Percentiles rank a stretch among this genome's conserved stretches.
These are phyloP conservation scores for Phytophthora pini DNA, from an alignment of 352 stramenopile species.

Conservation along the genomic window DNA sequence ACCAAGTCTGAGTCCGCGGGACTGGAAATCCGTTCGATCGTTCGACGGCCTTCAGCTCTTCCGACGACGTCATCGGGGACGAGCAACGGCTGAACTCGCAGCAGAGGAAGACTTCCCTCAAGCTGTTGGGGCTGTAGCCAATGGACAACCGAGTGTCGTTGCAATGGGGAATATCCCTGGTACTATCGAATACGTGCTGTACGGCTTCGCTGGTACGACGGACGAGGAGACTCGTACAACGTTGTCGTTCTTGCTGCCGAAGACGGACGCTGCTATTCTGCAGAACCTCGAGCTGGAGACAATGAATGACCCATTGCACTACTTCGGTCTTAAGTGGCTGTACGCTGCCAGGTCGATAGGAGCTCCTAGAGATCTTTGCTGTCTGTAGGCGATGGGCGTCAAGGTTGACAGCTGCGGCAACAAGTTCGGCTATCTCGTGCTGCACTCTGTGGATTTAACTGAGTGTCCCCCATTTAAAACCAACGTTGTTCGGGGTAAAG, in stretches of 20 bases:
- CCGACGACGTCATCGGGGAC: conserved; percentile 8
- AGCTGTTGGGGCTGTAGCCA: conserved; percentile 1
- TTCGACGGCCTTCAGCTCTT: conserved; percentile 18
- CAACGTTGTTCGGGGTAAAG: too few species aligned
- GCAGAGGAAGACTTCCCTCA: conserved; percentile 16
- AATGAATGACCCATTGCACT: conserved; percentile 33
- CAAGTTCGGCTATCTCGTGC: not conserved
- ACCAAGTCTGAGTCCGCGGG: conserved; percentile 6
- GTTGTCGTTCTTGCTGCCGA: conserved; percentile 29
- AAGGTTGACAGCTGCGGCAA: not conserved
- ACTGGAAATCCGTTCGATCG: conserved; percentile 18
- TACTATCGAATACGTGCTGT: conserved; percentile 28
- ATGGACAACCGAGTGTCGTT: conserved; percentile 25
- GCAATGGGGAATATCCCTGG: conserved; percentile 24
- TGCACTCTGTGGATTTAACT: not conserved
- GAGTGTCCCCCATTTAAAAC: not conserved
- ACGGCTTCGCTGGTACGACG: conserved; percentile 27
- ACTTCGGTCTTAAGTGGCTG: conserved; percentile 49
- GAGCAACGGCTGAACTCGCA: conserved; percentile 12
- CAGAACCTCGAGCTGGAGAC: conserved; percentile 30
- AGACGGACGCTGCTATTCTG: conserved; percentile 37
- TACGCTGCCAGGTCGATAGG: not conserved
- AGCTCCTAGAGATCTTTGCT: not conserved
- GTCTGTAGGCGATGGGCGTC: not conserved
- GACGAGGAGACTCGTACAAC: conserved; percentile 30